Percentiles rank a stretch among this genome's conserved stretches.
Conservation (phyloP, 768 basidiomycete genomes). For the Tylopilus intermedius region DNA sequence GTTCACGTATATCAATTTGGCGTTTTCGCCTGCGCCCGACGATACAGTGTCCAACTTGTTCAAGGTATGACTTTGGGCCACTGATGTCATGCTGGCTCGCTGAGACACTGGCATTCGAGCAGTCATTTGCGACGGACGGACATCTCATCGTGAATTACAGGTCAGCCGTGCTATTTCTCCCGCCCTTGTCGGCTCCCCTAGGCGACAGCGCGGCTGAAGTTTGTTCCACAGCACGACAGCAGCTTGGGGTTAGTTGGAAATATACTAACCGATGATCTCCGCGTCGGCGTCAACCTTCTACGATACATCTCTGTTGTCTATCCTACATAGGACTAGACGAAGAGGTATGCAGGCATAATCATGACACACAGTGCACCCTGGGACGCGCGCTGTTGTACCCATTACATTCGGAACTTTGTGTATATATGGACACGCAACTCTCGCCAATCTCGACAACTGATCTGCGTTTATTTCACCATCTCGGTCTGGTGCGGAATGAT, state of each 20-base stretch:
- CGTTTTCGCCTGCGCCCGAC: slow-evolving; percentile 74
- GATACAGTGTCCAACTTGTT: slow-evolving; percentile 68
- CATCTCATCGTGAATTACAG: slow-evolving; percentile 92
- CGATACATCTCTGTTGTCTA: slow-evolving; percentile 2
- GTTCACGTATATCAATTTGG: slow-evolving; percentile 77
- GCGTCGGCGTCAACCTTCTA: neutral
- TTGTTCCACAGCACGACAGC: slow-evolving; percentile 46
- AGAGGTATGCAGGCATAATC: slow-evolving; percentile 1
- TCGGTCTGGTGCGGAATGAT: slow-evolving; percentile 4
- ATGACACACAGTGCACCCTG: neutral
- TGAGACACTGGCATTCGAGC: neutral
- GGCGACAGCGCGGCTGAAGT: slow-evolving; percentile 4
- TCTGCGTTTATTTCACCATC: neutral
- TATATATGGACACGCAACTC: neutral
- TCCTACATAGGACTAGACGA: neutral
- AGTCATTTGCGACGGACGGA: slow-evolving; percentile 86
- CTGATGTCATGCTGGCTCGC: neutral
- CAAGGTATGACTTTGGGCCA: slow-evolving; percentile 35
- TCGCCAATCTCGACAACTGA: neutral
- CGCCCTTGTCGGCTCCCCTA: no score
- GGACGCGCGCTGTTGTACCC: neutral
- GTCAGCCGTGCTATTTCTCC: slow-evolving; percentile 33
- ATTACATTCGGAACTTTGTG: neutral
- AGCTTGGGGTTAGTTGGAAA: slow-evolving; percentile 50
- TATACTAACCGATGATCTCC: neutral